phyloP scores from a whole-genome alignment of 2,329 filamentous ascomycete genomes.

The Fusarium chuoi region DNA sequence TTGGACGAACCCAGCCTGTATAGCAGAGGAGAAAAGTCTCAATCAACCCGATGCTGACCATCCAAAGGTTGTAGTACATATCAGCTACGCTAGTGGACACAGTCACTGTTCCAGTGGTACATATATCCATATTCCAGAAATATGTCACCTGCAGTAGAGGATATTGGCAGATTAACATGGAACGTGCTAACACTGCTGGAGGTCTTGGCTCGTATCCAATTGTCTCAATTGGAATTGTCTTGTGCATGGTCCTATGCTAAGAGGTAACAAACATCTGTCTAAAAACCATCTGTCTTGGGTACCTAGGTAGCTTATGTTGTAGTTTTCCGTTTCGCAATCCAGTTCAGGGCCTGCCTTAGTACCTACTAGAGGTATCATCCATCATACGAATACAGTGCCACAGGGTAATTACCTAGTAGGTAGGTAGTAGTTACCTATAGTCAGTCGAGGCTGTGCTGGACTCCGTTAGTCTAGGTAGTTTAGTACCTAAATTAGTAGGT shows the following conservation, averaged over 20 bases:
- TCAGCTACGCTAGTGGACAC: not conserved
- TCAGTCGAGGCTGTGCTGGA: not conserved
- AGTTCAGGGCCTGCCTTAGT: not conserved
- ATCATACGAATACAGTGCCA: not conserved
- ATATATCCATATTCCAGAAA: not conserved
- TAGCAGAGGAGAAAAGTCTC: not conserved
- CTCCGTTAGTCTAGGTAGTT: too few species aligned
- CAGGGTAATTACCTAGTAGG: not conserved
- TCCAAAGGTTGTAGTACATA: not conserved
- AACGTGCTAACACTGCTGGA: not conserved
- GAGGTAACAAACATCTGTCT: not conserved
- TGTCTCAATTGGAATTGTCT: not conserved
- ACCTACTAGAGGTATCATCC: not conserved
- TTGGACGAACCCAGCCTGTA: constrained; percentile 14
- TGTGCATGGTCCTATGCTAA: not conserved
- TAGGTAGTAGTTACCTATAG: not conserved
- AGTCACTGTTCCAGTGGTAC: not conserved
- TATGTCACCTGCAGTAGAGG: not conserved
- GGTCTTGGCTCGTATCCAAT: not conserved
- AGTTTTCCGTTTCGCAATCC: not conserved
- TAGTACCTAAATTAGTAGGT: too few species aligned
- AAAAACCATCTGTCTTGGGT: not conserved
- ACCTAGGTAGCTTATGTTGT: not conserved
- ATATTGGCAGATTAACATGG: not conserved
- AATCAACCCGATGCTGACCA: constrained; percentile 15